These are phyloP conservation scores for Botrytis deweyae DNA, from an alignment of 2,329 filamentous ascomycete species.

Conservation along the genomic window DNA sequence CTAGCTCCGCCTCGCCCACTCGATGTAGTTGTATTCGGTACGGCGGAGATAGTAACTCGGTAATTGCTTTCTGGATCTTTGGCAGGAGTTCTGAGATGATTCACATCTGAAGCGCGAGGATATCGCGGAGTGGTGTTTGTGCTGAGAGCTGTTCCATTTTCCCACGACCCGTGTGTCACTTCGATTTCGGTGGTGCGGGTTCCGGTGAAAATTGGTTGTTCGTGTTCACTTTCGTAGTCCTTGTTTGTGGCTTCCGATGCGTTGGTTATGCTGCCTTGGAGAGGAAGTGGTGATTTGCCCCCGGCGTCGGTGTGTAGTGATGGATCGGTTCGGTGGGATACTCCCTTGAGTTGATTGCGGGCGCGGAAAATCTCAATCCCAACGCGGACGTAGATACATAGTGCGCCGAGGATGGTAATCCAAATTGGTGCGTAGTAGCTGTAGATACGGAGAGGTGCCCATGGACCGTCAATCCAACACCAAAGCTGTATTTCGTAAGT, in stretches of 20 bases:
- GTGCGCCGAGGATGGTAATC: constrained; percentile 60
- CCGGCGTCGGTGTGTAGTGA: constrained; percentile 1
- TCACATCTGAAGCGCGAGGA: not conserved
- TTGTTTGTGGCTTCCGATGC: not conserved
- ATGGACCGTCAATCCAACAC: constrained; percentile 72
- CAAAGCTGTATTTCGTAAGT: constrained; percentile 62
- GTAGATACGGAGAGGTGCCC: constrained; percentile 70
- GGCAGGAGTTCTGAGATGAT: not conserved
- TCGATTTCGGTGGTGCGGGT: constrained; percentile 33
- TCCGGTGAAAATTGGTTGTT: constrained; percentile 21
- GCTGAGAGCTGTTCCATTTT: constrained; percentile 6
- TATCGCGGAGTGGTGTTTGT: not conserved
- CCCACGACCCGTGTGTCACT: constrained; percentile 24
- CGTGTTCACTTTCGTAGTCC: not conserved
- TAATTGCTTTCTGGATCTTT: constrained; percentile 23
- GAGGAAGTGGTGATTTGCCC: constrained; percentile 40
- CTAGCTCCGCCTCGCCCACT: not conserved
- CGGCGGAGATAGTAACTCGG: constrained; percentile 23
- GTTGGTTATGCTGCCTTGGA: not conserved
- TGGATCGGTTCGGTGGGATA: constrained; percentile 17
- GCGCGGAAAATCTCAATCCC: constrained; percentile 67
- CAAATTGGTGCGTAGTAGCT: constrained; percentile 73
- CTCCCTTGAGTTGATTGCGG: constrained; percentile 40
- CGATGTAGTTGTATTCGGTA: not conserved
- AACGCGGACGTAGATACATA: constrained; percentile 64